These are phyloP conservation scores for Chrysoporthe austroafricana DNA, from an alignment of 2,329 filamentous ascomycete genomes.

Conservation along the genomic window DNA sequence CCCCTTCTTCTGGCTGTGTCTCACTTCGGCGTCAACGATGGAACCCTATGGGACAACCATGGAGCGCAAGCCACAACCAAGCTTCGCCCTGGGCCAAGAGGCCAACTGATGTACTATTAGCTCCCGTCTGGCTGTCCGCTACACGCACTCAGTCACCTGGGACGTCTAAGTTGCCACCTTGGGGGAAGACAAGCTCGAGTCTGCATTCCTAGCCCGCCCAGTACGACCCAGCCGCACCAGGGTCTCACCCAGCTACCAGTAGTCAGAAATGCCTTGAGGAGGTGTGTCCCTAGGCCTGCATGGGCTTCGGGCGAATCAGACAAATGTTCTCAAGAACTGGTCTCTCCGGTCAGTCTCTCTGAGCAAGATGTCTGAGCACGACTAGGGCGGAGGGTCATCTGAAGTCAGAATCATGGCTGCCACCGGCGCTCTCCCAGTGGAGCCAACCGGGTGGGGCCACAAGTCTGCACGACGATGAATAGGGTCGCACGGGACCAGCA, in stretches of 20 bases:
- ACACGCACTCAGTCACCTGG: not conserved
- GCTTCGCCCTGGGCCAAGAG: not conserved
- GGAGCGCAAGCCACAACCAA: not conserved
- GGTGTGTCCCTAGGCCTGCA: not conserved
- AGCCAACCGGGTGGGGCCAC: constrained; percentile 1
- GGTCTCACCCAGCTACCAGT: not conserved
- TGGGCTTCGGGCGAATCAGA: constrained; percentile 21
- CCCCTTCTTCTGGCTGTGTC: not conserved
- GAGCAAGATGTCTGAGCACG: not conserved
- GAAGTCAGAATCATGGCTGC: not conserved
- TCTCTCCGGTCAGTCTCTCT: not conserved
- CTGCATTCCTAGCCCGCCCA: not conserved
- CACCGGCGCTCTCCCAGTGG: constrained; percentile 7
- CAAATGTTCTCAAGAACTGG: constrained; percentile 11
- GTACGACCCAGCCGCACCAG: not conserved
- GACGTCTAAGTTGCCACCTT: not conserved
- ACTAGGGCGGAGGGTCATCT: not conserved
- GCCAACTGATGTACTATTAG: not conserved
- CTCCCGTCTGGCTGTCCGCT: not conserved
- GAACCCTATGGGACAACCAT: not conserved
- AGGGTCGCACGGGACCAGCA: constrained; percentile 14
- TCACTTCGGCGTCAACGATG: not conserved
- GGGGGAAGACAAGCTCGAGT: not conserved
- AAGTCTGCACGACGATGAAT: constrained; percentile 18
- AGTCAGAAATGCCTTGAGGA: not conserved